phyloP scores from a whole-genome alignment of 306 rosid genomes.

The Purshia tridentata region DNA sequence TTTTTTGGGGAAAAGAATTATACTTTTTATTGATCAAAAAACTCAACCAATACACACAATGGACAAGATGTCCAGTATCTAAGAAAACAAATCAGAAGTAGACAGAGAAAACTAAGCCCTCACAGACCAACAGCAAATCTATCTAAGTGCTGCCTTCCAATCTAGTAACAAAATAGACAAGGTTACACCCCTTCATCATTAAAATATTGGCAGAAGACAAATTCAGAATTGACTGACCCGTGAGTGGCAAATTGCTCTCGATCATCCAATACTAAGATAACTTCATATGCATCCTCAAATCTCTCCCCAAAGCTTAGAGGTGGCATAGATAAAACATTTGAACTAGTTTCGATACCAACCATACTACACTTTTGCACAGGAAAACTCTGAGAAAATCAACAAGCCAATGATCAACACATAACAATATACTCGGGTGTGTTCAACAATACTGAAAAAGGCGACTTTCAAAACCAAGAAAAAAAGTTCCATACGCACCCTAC shows the following conservation, averaged over 20 bases:
- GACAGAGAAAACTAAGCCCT: too few relatives aligned
- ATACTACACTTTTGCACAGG: conserved; percentile 36
- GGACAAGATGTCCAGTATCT: too few relatives aligned
- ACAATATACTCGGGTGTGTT: conserved; percentile 5
- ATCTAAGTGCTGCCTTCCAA: too few relatives aligned
- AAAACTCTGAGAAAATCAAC: conserved; percentile 38
- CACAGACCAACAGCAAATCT: too few relatives aligned
- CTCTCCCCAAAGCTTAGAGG: conserved; percentile 84
- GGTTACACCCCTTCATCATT: too few relatives aligned
- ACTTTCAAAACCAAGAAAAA: neutral
- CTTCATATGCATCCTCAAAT: conserved; percentile 83
- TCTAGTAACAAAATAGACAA: too few relatives aligned
- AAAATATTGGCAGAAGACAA: neutral
- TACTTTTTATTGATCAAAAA: too few relatives aligned
- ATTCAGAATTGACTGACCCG: conserved; percentile 56
- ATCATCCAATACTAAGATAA: conserved; percentile 78
- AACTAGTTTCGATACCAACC: conserved; percentile 38
- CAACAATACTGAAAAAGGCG: conserved; percentile 3
- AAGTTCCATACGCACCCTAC: neutral
- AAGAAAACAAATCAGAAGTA: too few relatives aligned
- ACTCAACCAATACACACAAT: too few relatives aligned
- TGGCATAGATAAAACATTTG: conserved; percentile 59
- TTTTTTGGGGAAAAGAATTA: too few relatives aligned
- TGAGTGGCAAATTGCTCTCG: conserved; percentile 90
- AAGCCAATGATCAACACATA: conserved; percentile 22